Evolutionary conservation across 2,329 filamentous ascomycete species (phyloP).

Genomic region (Zasmidium citrigriseum): DNA sequence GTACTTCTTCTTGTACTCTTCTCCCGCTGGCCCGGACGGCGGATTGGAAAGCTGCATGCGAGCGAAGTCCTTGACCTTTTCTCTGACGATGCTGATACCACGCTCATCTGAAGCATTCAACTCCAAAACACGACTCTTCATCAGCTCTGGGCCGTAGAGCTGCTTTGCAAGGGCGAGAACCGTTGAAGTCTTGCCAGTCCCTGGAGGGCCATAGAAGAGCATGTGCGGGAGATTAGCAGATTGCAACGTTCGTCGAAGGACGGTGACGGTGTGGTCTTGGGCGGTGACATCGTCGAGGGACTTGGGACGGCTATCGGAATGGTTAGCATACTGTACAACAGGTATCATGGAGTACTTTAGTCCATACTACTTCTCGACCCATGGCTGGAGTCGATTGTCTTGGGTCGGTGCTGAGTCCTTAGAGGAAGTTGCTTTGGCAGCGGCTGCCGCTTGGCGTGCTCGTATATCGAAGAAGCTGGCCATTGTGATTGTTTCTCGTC

Average conservation of each 20-base stretch:
- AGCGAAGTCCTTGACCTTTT: slow-evolving; percentile 98
- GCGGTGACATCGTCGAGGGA: slow-evolving; percentile 92
- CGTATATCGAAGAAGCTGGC: slow-evolving; percentile 95
- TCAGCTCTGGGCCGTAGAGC: slow-evolving; percentile 92
- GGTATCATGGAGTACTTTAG: background rate
- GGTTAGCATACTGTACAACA: slow-evolving; percentile 8
- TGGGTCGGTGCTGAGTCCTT: slow-evolving; percentile 66
- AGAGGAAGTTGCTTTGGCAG: slow-evolving; percentile 66
- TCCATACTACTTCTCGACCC: slow-evolving; percentile 63
- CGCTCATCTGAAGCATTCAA: slow-evolving; percentile 99
- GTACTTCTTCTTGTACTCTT: slow-evolving; percentile 64
- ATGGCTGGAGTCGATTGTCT: slow-evolving; percentile 76
- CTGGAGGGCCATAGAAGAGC: slow-evolving; percentile 98
- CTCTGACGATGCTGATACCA: slow-evolving; percentile 92
- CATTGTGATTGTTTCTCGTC: slow-evolving; percentile 54
- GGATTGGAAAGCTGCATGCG: slow-evolving; percentile 89
- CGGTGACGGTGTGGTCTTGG: slow-evolving; percentile 93
- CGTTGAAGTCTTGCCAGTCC: slow-evolving; percentile 96
- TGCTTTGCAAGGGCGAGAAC: slow-evolving; percentile 96
- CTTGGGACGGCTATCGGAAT: slow-evolving; percentile 75
- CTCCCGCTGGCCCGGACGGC: slow-evolving; percentile 62
- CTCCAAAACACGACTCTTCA: slow-evolving; percentile 93
- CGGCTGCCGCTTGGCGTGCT: slow-evolving; percentile 72
- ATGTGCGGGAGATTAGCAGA: slow-evolving; percentile 98
- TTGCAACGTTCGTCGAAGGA: slow-evolving; percentile 89